Base-by-base conservation (phyloP, 192 early-diverging fungal genomes). In the Backusella parvicylindrica region DNA sequence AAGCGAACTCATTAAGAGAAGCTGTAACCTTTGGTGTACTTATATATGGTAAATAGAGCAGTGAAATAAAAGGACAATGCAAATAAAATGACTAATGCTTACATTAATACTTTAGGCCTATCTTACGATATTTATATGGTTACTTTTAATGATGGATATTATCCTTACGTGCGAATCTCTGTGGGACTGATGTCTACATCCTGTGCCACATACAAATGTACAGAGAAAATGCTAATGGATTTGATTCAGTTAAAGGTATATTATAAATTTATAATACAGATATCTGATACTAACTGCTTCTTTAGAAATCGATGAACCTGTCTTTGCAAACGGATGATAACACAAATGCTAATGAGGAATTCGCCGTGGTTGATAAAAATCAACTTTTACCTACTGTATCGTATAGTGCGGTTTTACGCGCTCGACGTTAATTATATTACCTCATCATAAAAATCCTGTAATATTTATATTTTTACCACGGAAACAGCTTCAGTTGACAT, bases 21-120 rank as follows among this genome's bases (percentile, higher is more conserved):
- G 69, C 69, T 50, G 26, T 30, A 50, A 70, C 69, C 50, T 70
- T 70, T 50, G 69, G 69, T n/a, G 30, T 70, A 9, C 69, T 70
- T 50, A 26, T 70, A 28, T 70, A 70, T 30, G 43, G 47, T 70
- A 70, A 70, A 70, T 28, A 23, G 30, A 70, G 43, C 41, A 15
- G 50, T n/a, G n/a, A n/a, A n/a, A n/a, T n/a, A n/a, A n/a, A n/a
- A n/a, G n/a, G n/a, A n/a, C n/a, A n/a, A n/a, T n/a, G n/a, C n/a
- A n/a, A n/a, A n/a, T n/a, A n/a, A n/a, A n/a, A n/a, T n/a, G n/a
- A 31, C 69, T 70, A 70, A 70, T 70, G 30, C 33, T 70, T 26
- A 28, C 30, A 30, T 18, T 70, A 28, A 43, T 32, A 3, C 4
- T 50, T 70, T 70, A 70, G 40, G 69, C 32, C 43, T 70, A 15